Percentiles rank a stretch among this genome's conserved stretches.
These are phyloP conservation scores for Daldinia sp. DNA, from an alignment of 2,329 filamentous ascomycete genomes.

Conservation along the genomic window DNA sequence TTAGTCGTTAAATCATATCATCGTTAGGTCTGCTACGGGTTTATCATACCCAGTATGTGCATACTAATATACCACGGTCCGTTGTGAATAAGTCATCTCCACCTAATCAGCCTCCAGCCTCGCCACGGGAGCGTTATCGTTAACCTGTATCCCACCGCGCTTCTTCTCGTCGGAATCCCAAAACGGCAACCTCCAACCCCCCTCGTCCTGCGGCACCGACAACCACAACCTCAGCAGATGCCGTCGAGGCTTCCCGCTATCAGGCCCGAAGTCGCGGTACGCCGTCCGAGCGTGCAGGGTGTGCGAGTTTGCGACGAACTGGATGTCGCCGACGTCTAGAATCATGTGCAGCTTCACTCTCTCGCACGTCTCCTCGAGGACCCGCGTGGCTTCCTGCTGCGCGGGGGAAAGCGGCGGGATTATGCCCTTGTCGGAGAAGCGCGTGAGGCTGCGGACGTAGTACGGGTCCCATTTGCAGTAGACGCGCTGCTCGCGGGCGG, in stretches of 20 bases:
- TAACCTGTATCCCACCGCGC: conserved; percentile 86
- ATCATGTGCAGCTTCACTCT: conserved; percentile 82
- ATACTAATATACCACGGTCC: background rate
- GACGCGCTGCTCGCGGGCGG: conserved; percentile 67
- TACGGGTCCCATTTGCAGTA: conserved; percentile 93
- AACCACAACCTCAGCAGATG: conserved; percentile 88
- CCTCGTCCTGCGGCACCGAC: conserved; percentile 80
- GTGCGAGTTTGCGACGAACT: conserved; percentile 84
- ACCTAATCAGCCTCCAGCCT: conserved; percentile 78
- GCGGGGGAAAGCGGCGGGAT: conserved; percentile 76
- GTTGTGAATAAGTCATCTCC: background rate
- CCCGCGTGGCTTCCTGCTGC: conserved; percentile 71
- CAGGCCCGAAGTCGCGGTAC: conserved; percentile 72
- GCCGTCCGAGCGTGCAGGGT: conserved; percentile 82
- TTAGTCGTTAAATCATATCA: background rate
- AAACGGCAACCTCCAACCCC: conserved; percentile 86
- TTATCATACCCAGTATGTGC: background rate
- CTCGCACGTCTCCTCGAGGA: conserved; percentile 80
- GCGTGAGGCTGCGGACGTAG: conserved; percentile 77
- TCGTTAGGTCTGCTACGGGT: background rate
- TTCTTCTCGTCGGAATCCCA: conserved; percentile 85
- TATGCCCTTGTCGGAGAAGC: conserved; percentile 76
- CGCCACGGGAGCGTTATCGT: conserved; percentile 78
- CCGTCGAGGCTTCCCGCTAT: conserved; percentile 71
- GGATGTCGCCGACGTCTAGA: conserved; percentile 85